phyloP scores from a whole-genome alignment of 768 basidiomycete species.

The Porphyrellus cyaneotinctus region DNA sequence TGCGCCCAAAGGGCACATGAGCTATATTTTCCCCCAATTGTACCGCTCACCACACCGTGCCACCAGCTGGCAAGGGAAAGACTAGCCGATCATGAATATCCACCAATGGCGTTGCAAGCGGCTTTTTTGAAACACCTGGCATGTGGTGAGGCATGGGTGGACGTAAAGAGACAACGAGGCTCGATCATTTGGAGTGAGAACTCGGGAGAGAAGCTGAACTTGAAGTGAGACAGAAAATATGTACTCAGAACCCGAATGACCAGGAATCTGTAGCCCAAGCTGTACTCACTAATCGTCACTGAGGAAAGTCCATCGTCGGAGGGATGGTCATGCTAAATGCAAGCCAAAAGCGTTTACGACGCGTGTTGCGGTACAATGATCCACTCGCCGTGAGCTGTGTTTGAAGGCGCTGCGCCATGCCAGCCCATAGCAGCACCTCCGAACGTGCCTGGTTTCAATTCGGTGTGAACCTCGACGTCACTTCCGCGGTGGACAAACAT shows the following conservation, averaged over 20 bases:
- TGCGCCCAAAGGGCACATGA: neutral
- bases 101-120: neutral
- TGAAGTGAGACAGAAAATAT: too few relatives aligned
- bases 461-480: neutral
- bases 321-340: neutral
- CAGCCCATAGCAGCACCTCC: neutral
- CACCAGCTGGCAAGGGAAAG: neutral
- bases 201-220: neutral
- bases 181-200: neutral
- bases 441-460: neutral
- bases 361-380: neutral
- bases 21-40: neutral
- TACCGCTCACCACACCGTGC: neutral
- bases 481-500: neutral
- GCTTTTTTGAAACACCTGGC: neutral
- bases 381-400: neutral
- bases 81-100: neutral
- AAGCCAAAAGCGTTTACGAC: neutral
- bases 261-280: too few relatives aligned
- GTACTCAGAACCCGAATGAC: too few relatives aligned
- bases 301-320: neutral
- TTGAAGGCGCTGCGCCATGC: neutral
- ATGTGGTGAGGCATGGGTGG: neutral
- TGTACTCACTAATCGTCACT: neutral
- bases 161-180: neutral